These are phyloP conservation scores for Lipomyces sp. DNA, from an alignment of 805 yeast genomes.

Conservation along the genomic window DNA sequence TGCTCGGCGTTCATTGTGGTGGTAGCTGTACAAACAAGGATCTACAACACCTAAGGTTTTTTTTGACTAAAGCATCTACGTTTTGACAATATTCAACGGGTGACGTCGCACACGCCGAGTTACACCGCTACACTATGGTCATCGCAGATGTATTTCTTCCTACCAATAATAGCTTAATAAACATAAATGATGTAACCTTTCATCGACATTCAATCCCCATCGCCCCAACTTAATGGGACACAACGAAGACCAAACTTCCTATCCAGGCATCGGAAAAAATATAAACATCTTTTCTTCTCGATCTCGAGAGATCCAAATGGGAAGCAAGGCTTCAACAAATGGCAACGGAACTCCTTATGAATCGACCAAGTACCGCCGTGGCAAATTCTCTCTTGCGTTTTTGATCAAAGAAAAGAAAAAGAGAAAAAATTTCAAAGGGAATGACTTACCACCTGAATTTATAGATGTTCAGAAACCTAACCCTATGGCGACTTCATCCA, in stretches of 20 bases:
- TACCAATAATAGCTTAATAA: background rate
- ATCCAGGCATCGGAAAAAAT: conserved; percentile 27
- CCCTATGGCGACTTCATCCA: background rate
- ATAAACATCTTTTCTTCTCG: conserved; percentile 8
- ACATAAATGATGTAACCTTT: conserved; percentile 27
- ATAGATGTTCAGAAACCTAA: background rate
- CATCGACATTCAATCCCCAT: conserved; percentile 39
- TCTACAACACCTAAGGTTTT: background rate
- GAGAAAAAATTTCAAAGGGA: conserved; percentile 7
- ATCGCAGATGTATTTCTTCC: background rate
- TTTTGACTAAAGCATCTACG: background rate
- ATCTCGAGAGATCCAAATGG: conserved; percentile 29
- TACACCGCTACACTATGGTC: background rate
- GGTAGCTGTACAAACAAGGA: background rate
- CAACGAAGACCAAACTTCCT: conserved; percentile 38
- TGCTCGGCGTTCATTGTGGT: background rate
- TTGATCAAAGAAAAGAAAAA: conserved; percentile 32
- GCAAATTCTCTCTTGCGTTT: conserved; percentile 37
- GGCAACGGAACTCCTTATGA: conserved; percentile 35
- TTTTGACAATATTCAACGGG: no score
- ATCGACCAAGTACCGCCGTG: conserved; percentile 33
- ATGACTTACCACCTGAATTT: background rate
- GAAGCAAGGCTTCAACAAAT: conserved; percentile 12
- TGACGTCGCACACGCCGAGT: background rate
- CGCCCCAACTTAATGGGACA: conserved; percentile 37